These are phyloP conservation scores for Sistotremastrum suecicum DNA, from an alignment of 768 basidiomycete genomes.

Conservation along the genomic window DNA sequence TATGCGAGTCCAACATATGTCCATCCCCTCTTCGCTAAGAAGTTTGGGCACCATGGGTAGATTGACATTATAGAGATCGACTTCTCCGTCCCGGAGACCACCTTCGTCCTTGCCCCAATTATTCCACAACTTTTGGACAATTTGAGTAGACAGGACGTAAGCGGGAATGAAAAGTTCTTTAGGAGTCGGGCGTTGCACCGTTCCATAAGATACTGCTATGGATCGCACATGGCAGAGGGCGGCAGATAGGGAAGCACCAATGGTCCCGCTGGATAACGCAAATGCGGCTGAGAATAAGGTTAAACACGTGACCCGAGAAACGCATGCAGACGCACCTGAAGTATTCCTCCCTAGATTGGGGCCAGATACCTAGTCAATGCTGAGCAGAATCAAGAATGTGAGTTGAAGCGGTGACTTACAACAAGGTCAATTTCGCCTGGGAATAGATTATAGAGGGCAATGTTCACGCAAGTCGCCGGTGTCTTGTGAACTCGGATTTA, in stretches of 20 bases:
- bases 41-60: constrained; percentile 66
- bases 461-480: constrained; percentile 84
- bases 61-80: constrained; percentile 80
- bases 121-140: constrained; percentile 63
- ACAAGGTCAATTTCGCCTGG: constrained; percentile 82
- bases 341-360: constrained; percentile 80
- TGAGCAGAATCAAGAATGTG: not conserved
- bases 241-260: constrained; percentile 81
- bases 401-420: constrained; percentile 28
- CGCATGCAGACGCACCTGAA: constrained; percentile 35
- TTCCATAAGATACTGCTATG: constrained; percentile 84
- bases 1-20: constrained; percentile 67
- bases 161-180: constrained; percentile 49
- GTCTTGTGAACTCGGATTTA: constrained; percentile 30
- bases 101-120: constrained; percentile 69
- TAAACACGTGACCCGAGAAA: not conserved
- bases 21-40: constrained; percentile 42
- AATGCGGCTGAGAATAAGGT: constrained; percentile 47
- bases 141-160: constrained; percentile 47
- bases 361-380: constrained; percentile 49
- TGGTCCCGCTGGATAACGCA: constrained; percentile 79
- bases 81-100: constrained; percentile 44
- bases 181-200: constrained; percentile 56
- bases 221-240: constrained; percentile 56
- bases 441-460: constrained; percentile 81